Base-by-base conservation (phyloP, 495 filamentous ascomycete genomes). In the Bryoglossum gracile region DNA sequence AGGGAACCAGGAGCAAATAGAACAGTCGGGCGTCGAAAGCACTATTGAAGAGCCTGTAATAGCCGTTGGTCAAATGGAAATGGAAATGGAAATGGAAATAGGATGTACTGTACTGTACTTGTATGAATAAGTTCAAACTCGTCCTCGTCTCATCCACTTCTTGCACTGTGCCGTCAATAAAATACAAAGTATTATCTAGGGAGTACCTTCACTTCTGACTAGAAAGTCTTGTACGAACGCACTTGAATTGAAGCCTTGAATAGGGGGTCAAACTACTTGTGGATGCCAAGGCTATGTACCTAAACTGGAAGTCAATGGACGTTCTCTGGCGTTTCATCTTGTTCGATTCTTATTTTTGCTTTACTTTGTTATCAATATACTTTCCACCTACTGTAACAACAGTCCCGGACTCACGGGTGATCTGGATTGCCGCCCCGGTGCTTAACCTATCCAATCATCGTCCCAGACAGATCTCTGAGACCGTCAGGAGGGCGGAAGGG, bases 121-220 rank as follows among this genome's bases (percentile, higher is more conserved):
- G 25, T 43, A 40, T 41, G n/a, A 35, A 40, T 41, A 36, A 18
- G 38, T 54, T 49, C 46, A 22, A 51, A 35, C 32, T 48, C 30
- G 38, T 43, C 30, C 48, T 36, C 42, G 48, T 51, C 36, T 43
- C 48, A 56, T 46, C 48, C 43, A 43, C 43, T 41, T 49, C 32
- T 48, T 46, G 17, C 34, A 17, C 25, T 37, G 3, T 38, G 30
- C 48, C 36, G 38, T 44, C 21, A 25, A 16, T 6, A 19, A 23
- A 21, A 8, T 19, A 8, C 8, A 43, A 14, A 17, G n/a, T n/a
- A n/a, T n/a, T n/a, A n/a, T n/a, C n/a, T n/a, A n/a, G n/a, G n/a
- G n/a, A n/a, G n/a, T n/a, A n/a, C n/a, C n/a, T n/a, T n/a, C n/a
- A n/a, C n/a, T n/a, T n/a, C n/a, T n/a, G n/a, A n/a, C n/a, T n/a